phyloP scores from a whole-genome alignment of 768 basidiomycete genomes.

The Termitomyces sp. region DNA sequence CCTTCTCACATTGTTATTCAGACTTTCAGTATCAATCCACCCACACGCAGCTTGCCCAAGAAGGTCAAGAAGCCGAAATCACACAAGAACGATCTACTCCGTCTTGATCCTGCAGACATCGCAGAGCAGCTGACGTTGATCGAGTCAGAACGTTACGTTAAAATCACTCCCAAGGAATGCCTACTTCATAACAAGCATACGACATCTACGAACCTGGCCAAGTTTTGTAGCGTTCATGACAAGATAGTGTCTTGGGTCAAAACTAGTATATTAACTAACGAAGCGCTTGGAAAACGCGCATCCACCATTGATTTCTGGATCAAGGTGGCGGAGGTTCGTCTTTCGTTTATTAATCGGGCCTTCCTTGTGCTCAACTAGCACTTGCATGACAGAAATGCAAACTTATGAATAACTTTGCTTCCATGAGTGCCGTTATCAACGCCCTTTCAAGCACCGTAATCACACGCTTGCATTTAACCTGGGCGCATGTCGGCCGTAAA shows the following conservation, averaged over 20 bases:
- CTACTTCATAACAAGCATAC: slow-evolving; percentile 48
- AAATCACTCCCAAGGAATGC: slow-evolving; percentile 71
- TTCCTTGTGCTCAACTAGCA: neutral
- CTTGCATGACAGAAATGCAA: slow-evolving; percentile 50
- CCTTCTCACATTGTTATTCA: slow-evolving; percentile 15
- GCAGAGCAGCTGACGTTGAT: slow-evolving; percentile 80
- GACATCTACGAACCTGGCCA: slow-evolving; percentile 35
- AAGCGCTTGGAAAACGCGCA: slow-evolving; percentile 46
- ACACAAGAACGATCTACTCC: slow-evolving; percentile 55
- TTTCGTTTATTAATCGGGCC: neutral
- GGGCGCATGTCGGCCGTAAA: slow-evolving; percentile 56
- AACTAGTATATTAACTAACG: slow-evolving; percentile 48
- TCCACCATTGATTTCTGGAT: slow-evolving; percentile 71
- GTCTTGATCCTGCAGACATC: slow-evolving; percentile 61
- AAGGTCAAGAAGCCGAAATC: slow-evolving; percentile 41
- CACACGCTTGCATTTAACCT: slow-evolving; percentile 53
- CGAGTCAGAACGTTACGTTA: slow-evolving; percentile 64
- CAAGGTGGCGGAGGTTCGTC: slow-evolving; percentile 63
- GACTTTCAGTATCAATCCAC: slow-evolving; percentile 34
- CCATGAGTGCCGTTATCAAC: slow-evolving; percentile 61
- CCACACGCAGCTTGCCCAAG: slow-evolving; percentile 20
- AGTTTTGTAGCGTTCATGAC: slow-evolving; percentile 58
- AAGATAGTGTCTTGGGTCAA: slow-evolving; percentile 65
- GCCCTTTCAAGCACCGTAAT: slow-evolving; percentile 58
- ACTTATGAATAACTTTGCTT: slow-evolving; percentile 57